Percentiles rank a stretch among this genome's conserved stretches.
These are phyloP conservation scores for Fusarium nelsonii DNA, from an alignment of 2,329 filamentous ascomycete genomes.

Conservation along the genomic window DNA sequence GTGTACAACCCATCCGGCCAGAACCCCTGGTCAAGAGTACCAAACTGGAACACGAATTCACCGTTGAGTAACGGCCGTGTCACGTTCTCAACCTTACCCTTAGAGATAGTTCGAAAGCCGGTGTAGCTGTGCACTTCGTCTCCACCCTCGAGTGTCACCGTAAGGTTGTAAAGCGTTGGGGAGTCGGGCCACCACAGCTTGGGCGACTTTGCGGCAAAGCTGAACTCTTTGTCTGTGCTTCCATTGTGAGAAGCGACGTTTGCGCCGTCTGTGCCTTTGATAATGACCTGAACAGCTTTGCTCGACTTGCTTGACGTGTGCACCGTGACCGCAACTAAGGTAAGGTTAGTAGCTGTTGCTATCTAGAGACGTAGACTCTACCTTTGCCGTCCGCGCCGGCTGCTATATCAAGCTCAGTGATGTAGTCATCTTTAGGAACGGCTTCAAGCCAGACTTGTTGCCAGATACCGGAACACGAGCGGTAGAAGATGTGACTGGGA, in stretches of 20 bases:
- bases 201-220: constrained; percentile 66
- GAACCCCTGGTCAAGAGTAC: constrained; percentile 77
- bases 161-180: constrained; percentile 74
- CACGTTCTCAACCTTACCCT: constrained; percentile 67
- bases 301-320: constrained; percentile 2
- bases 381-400: constrained; percentile 58
- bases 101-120: constrained; percentile 74
- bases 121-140: constrained; percentile 74
- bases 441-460: constrained; percentile 78
- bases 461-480: constrained; percentile 80
- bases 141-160: constrained; percentile 59
- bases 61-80: constrained; percentile 74
- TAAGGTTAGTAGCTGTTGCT: not conserved
- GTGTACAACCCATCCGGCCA: constrained; percentile 78
- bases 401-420: constrained; percentile 69
- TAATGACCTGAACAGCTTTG: not conserved
- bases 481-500: constrained; percentile 76
- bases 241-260: constrained; percentile 13
- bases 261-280: not conserved
- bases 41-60: constrained; percentile 76
- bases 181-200: constrained; percentile 74
- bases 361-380: fast-evolving
- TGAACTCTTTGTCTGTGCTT: constrained; percentile 63
- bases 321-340: constrained; percentile 13
- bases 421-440: constrained; percentile 65